Conservation (phyloP, 352 stramenopile species). For the Phytophthora pseudosyringae region DNA sequence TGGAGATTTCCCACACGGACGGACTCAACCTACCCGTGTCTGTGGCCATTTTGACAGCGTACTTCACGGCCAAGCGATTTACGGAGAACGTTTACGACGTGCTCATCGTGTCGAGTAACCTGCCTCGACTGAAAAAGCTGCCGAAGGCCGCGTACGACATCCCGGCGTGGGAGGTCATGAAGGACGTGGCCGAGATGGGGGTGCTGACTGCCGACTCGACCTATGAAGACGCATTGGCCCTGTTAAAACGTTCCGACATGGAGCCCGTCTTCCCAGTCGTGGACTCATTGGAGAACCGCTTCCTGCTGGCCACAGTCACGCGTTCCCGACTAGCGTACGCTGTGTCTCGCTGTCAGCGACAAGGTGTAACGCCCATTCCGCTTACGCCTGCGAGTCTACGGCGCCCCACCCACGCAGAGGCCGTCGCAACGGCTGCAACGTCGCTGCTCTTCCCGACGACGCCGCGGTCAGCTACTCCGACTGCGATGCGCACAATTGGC, state of each 20-base stretch:
- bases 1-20: slow-evolving; percentile 92
- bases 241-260: slow-evolving; percentile 53
- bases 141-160: slow-evolving; percentile 88
- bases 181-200: slow-evolving; percentile 71
- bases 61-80: slow-evolving; percentile 92
- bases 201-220: slow-evolving; percentile 74
- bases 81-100: slow-evolving; percentile 93
- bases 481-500: slow-evolving; percentile 14
- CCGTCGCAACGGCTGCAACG: slow-evolving; percentile 19
- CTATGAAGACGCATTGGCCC: slow-evolving; percentile 58
- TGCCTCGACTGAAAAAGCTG: slow-evolving; percentile 81
- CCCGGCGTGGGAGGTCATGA: slow-evolving; percentile 86
- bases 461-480: slow-evolving; percentile 26
- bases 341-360: slow-evolving; percentile 61
- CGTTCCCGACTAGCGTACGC: slow-evolving; percentile 55
- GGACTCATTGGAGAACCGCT: slow-evolving; percentile 62
- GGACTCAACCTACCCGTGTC: slow-evolving; percentile 88
- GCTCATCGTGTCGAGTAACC: slow-evolving; percentile 83
- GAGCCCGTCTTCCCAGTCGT: slow-evolving; percentile 83
- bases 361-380: slow-evolving; percentile 19
- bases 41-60: slow-evolving; percentile 88
- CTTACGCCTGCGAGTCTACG: slow-evolving; percentile 18
- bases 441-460: slow-evolving; percentile 41
- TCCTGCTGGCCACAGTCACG: slow-evolving; percentile 77
- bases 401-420: slow-evolving; percentile 16